A percentile compares a stretch with the other conserved stretches of the same genome.
Conservation (phyloP, 2,329 filamentous ascomycete species). For the Pseudogymnoascus verrucosus region DNA sequence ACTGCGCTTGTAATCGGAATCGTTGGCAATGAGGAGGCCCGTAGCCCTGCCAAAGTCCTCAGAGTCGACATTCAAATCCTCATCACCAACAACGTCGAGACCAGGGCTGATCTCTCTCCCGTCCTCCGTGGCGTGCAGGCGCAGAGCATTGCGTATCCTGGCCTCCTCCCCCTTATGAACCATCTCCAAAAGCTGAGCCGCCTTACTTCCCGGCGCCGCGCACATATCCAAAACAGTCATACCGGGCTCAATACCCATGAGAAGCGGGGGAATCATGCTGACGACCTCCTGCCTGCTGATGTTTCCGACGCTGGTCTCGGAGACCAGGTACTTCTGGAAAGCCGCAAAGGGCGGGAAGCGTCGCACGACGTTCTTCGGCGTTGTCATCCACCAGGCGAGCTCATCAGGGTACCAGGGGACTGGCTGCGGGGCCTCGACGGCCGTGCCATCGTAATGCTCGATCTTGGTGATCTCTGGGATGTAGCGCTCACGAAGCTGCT, state of each 20-base stretch:
- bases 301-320: conserved; percentile 93
- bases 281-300: conserved; percentile 97
- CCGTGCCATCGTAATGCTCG: conserved; percentile 70
- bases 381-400: conserved; percentile 96
- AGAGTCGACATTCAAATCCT: conserved; percentile 45
- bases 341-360: conserved; percentile 89
- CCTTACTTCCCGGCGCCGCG: conserved; percentile 94
- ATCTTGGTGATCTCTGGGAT: conserved; percentile 85
- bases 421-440: conserved; percentile 71
- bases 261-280: conserved; percentile 94
- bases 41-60: conserved; percentile 80
- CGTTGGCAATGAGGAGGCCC: conserved; percentile 88
- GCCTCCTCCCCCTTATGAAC: conserved; percentile 89
- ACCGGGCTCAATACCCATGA: conserved; percentile 83
- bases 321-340: conserved; percentile 96
- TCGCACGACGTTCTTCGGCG: conserved; percentile 89
- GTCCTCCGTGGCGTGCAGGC: conserved; percentile 53
- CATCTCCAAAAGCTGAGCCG: conserved; percentile 89
- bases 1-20: conserved; percentile 90
- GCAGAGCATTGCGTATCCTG: conserved; percentile 64
- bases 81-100: conserved; percentile 37
- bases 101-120: conserved; percentile 46
- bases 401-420: conserved; percentile 92
- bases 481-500: conserved; percentile 79
- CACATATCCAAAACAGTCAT: conserved; percentile 95